A percentile compares a stretch with the other conserved stretches of the same genome.
These are phyloP conservation scores for Cenchrus americanus DNA, from an alignment of 176 grass and related monocot genomes.

Conservation along the genomic window DNA sequence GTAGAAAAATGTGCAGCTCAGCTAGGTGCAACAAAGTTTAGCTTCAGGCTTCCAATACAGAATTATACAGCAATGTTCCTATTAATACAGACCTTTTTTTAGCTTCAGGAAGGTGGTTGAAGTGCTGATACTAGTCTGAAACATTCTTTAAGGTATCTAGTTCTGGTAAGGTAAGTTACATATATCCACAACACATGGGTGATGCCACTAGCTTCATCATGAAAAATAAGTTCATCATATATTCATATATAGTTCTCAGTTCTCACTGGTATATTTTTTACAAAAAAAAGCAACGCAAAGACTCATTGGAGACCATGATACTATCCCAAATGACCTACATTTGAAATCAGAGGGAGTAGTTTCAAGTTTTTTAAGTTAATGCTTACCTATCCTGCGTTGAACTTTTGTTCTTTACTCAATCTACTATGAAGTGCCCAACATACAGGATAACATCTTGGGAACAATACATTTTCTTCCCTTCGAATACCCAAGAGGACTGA, in stretches of 20 bases:
- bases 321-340: background rate
- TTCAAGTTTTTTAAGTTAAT: background rate
- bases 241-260: background rate
- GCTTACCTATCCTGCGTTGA: conserved; percentile 15
- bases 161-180: background rate
- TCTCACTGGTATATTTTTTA: background rate
- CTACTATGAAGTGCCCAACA: background rate
- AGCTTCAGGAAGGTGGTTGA: background rate
- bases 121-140: background rate
- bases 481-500: background rate
- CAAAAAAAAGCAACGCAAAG: background rate
- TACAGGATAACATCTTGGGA: background rate
- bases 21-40: background rate
- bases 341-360: background rate
- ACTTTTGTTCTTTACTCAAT: background rate
- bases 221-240: background rate
- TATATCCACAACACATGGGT: background rate
- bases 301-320: background rate
- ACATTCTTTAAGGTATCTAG: background rate
- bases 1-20: background rate
- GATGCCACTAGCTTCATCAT: background rate
- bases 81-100: background rate
- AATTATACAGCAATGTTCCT: conserved; percentile 1
- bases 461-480: background rate
- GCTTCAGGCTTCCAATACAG: background rate